Conservation (phyloP, 306 rosid species). For the Clitoria ternatea region DNA sequence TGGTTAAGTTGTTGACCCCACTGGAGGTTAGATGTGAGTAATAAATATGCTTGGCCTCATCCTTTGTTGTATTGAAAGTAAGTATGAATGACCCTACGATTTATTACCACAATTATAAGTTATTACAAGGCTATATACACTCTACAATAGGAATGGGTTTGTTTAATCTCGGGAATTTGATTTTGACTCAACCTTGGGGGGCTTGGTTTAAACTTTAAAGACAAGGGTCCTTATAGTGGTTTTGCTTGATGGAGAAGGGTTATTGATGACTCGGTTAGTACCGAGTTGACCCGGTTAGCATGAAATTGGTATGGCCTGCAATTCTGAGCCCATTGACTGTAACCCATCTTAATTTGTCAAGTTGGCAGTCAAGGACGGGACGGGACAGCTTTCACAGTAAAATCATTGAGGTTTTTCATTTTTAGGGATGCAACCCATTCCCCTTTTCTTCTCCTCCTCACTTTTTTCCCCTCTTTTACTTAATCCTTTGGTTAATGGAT, state of each 20-base stretch:
- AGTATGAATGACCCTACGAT: slow-evolving; percentile 16
- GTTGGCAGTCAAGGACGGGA: slow-evolving; percentile 40
- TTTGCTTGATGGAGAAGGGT: background rate
- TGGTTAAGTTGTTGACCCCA: slow-evolving; percentile 75
- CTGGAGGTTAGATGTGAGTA: slow-evolving; percentile 65
- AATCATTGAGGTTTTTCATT: slow-evolving; percentile 37
- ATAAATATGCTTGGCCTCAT: slow-evolving; percentile 47
- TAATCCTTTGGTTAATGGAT: background rate
- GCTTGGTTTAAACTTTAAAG: background rate
- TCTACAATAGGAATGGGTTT: background rate
- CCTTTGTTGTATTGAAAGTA: background rate
- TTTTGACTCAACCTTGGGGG: slow-evolving; percentile 11
- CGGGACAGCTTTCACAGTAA: slow-evolving; percentile 45
- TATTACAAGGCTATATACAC: background rate
- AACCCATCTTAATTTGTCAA: slow-evolving; percentile 64
- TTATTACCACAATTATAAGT: slow-evolving; percentile 16
- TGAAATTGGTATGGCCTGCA: slow-evolving; percentile 42
- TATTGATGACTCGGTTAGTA: slow-evolving; percentile 25
- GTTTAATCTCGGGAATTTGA: slow-evolving; percentile 24
- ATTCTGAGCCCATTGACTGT: slow-evolving; percentile 51
- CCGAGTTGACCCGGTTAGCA: slow-evolving; percentile 40
- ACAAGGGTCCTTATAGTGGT: background rate
- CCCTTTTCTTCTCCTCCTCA: slow-evolving; percentile 25
- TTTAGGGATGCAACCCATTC: slow-evolving; percentile 26
- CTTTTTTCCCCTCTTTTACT: slow-evolving; percentile 18